Conservation (phyloP, 768 basidiomycete genomes). For the Mycena pura region DNA sequence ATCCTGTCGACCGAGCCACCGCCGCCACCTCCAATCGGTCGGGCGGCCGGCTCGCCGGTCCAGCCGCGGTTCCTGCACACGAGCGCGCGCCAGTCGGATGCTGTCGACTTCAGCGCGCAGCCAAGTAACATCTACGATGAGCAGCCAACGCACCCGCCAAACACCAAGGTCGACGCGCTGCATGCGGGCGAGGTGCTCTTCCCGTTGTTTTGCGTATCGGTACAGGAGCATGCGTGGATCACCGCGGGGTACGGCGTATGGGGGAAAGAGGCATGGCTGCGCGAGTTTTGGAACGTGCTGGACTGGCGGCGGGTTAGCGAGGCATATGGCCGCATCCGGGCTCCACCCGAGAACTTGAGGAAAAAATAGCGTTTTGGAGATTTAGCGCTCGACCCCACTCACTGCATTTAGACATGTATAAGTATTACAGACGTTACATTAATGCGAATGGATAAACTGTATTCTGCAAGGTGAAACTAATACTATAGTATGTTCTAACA, state of each 20-base stretch:
- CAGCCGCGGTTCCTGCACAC: conserved; percentile 21
- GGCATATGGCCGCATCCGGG: conserved; percentile 36
- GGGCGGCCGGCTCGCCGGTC: background rate
- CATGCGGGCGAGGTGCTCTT: conserved; percentile 62
- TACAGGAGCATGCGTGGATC: conserved; percentile 90
- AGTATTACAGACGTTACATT: background rate
- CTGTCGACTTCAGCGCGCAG: background rate
- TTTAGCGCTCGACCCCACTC: background rate
- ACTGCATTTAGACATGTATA: background rate
- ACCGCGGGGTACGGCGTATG: conserved; percentile 85
- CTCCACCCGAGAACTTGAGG: no score
- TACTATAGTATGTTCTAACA: conserved; percentile 13
- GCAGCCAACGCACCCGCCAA: conserved; percentile 8
- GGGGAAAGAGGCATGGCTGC: conserved; percentile 89
- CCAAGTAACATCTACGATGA: background rate
- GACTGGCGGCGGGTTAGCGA: conserved; percentile 73
- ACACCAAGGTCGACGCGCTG: conserved; percentile 32
- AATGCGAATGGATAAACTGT: background rate
- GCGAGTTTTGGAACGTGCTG: conserved; percentile 82
- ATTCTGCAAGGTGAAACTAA: background rate
- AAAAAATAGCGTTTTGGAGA: background rate
- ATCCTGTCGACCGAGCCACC: background rate
- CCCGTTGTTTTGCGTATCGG: conserved; percentile 80
- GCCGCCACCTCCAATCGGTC: background rate
- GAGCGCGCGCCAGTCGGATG: conserved; percentile 10